Evolutionary conservation across 148 eudicot species (phyloP).

Genomic region (Diospyros lotus): DNA sequence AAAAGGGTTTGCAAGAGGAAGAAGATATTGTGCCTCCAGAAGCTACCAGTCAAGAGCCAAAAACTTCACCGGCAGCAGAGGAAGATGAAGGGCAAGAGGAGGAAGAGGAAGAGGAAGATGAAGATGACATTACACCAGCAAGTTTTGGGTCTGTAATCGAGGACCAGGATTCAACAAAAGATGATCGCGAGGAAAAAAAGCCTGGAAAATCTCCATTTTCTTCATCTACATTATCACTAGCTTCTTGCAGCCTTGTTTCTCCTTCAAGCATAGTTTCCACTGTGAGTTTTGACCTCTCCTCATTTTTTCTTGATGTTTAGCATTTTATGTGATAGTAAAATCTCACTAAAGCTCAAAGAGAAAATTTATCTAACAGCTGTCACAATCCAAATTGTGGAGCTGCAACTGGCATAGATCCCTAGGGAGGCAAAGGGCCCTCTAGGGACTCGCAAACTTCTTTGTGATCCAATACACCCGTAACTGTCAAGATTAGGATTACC

Average conservation of each 20-base stretch:
- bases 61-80: constrained; percentile 26
- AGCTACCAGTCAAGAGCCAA: constrained; percentile 21
- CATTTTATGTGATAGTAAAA: background rate
- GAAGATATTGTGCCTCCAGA: constrained; percentile 23
- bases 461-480: no score
- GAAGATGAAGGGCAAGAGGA: constrained; percentile 31
- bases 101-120: constrained; percentile 55
- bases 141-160: constrained; percentile 69
- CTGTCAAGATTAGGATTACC: no score
- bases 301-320: background rate
- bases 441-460: no score
- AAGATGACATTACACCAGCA: constrained; percentile 53
- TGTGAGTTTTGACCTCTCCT: constrained; percentile 32
- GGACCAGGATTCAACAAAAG: constrained; percentile 30
- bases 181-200: constrained; percentile 30
- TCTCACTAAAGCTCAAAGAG: no score
- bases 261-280: constrained; percentile 44
- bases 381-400: no score
- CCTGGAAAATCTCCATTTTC: constrained; percentile 66
- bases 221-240: constrained; percentile 48
- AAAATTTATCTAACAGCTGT: no score
- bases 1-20: constrained; percentile 32
- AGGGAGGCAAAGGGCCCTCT: no score
- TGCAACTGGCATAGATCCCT: no score
- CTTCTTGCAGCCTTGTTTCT: constrained; percentile 44